These are phyloP conservation scores for Colletotrichum sp. DNA, from an alignment of 2,329 filamentous ascomycete genomes.

Conservation along the genomic window DNA sequence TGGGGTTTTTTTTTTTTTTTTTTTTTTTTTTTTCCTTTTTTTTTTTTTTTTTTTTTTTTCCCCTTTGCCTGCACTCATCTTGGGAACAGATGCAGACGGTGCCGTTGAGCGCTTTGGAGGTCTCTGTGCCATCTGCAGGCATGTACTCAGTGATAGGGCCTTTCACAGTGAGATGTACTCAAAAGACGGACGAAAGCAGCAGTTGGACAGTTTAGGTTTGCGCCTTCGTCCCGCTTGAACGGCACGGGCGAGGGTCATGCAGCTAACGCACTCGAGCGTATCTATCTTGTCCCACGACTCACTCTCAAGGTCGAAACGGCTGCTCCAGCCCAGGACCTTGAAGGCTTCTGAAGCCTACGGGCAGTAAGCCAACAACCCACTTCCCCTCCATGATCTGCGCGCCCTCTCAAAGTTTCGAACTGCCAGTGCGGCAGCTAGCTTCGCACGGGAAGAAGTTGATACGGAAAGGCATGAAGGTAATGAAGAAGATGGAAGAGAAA, in stretches of 20 bases:
- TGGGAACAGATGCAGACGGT: neutral
- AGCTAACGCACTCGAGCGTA: slow-evolving; percentile 9
- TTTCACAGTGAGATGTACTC: neutral
- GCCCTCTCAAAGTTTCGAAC: slow-evolving; percentile 6
- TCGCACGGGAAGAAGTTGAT: neutral
- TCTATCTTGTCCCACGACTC: neutral
- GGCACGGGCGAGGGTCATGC: slow-evolving; percentile 16
- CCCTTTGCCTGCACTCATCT: neutral
- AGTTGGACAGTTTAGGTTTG: neutral
- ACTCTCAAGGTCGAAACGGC: neutral
- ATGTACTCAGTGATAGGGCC: neutral
- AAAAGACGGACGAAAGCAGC: slow-evolving; percentile 7
- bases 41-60: neutral
- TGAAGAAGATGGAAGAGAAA: neutral
- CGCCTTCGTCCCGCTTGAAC: slow-evolving; percentile 19
- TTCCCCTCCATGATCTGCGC: neutral
- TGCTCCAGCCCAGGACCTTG: neutral
- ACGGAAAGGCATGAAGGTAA: neutral
- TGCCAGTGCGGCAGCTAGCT: slow-evolving; percentile 5
- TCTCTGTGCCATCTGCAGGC: neutral
- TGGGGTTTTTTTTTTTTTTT: too few relatives aligned
- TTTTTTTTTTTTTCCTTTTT: too few relatives aligned
- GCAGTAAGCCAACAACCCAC: neutral
- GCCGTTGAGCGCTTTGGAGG: neutral
- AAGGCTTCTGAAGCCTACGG: neutral